Evolutionary conservation across 148 eudicot genomes (phyloP).

Genomic region (Drosera capensis): DNA sequence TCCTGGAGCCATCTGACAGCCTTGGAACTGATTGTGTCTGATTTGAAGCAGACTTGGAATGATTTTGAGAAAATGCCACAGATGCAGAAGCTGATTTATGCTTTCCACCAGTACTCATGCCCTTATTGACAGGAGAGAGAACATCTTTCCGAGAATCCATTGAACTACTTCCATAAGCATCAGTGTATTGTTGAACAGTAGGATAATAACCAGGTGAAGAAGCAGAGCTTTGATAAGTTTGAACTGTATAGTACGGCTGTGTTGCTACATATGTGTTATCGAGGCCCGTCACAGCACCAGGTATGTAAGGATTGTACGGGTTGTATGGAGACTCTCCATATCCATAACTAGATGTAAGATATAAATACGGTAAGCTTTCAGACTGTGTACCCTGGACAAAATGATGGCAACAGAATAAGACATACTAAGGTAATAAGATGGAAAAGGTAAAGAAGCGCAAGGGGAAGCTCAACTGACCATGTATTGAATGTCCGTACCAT

Average conservation of each 20-base stretch:
- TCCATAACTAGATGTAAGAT: slow-evolving; percentile 79
- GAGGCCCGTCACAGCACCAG: slow-evolving; percentile 81
- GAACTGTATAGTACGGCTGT: slow-evolving; percentile 56
- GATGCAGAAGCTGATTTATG: slow-evolving; percentile 31
- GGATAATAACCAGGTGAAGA: slow-evolving; percentile 53
- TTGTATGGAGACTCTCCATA: slow-evolving; percentile 71
- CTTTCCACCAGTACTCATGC: too few species aligned
- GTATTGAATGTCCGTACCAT: slow-evolving; percentile 50
- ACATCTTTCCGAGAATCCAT: slow-evolving; percentile 25
- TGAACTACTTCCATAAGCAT: slow-evolving; percentile 18
- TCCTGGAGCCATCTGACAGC: slow-evolving; percentile 25
- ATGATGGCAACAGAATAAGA: not conserved
- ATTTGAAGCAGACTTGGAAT: slow-evolving; percentile 26
- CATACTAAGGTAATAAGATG: slow-evolving; percentile 3
- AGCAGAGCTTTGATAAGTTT: slow-evolving; percentile 40
- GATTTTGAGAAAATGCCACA: slow-evolving; percentile 21
- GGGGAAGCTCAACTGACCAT: slow-evolving; percentile 24
- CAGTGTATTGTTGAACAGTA: slow-evolving; percentile 42
- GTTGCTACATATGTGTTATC: slow-evolving; percentile 57
- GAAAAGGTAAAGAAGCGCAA: slow-evolving; percentile 15
- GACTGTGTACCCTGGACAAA: slow-evolving; percentile 51
- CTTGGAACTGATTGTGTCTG: slow-evolving; percentile 22
- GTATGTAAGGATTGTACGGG: slow-evolving; percentile 95
- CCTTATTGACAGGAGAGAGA: too few species aligned
- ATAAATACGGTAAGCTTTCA: slow-evolving; percentile 64